Evolutionary conservation across 345 rosid genomes (phyloP).

Genomic region (Psidium friedrichsthalianum): DNA sequence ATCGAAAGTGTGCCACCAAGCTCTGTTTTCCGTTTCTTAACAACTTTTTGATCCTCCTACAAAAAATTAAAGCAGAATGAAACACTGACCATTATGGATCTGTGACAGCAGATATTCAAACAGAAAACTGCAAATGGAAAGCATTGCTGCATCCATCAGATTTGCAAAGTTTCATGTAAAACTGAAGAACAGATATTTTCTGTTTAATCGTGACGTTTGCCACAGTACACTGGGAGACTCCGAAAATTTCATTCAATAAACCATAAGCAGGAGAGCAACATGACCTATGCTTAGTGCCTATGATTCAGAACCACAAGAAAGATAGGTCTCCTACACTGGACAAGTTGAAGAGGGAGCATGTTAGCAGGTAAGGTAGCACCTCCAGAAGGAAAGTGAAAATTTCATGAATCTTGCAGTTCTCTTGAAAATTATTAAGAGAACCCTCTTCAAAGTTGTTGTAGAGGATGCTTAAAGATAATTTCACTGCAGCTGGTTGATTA

Average conservation of each 20-base stretch:
- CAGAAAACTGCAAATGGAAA: not conserved
- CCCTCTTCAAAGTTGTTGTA: not conserved
- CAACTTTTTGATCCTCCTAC: slow-evolving; percentile 77
- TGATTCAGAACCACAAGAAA: not conserved
- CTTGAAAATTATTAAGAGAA: not conserved
- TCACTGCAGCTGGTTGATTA: not conserved
- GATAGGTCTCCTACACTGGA: not conserved
- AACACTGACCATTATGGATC: not conserved
- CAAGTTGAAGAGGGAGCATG: not conserved
- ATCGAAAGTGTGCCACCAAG: slow-evolving; percentile 88
- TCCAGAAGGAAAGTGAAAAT: not conserved
- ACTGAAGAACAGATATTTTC: not conserved
- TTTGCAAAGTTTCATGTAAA: not conserved
- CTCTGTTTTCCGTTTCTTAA: slow-evolving; percentile 83
- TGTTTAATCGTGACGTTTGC: not conserved
- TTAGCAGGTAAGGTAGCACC: not conserved
- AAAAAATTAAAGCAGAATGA: not conserved
- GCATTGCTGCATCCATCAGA: not conserved
- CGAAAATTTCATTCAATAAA: not conserved
- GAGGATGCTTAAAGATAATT: not conserved
- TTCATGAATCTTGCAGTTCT: not conserved
- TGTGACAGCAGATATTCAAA: not conserved
- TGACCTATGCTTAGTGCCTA: not conserved
- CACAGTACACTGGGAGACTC: not conserved
- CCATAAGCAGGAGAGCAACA: not conserved